These are phyloP conservation scores for Acorus calamus DNA, from an alignment of 106 monocot species.

Conservation along the genomic window DNA sequence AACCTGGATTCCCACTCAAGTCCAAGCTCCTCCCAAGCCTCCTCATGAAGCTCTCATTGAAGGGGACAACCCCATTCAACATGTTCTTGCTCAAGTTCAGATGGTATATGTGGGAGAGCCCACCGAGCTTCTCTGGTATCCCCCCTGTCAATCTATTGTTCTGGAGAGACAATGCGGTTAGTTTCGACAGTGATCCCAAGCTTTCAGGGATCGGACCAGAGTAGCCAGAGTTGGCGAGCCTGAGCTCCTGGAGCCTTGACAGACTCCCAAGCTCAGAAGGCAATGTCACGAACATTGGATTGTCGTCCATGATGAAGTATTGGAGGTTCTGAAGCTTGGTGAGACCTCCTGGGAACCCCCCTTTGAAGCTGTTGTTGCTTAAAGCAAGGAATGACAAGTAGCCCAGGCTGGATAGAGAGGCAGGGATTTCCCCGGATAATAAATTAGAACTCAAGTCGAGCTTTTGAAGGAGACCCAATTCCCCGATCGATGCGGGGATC, in stretches of 20 bases:
- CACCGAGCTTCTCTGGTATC: constrained; percentile 41
- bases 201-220: constrained; percentile 52
- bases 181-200: constrained; percentile 43
- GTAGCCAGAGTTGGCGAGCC: constrained; percentile 70
- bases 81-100: constrained; percentile 77
- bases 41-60: constrained; percentile 36
- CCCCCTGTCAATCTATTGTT: constrained; percentile 58
- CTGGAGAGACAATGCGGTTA: constrained; percentile 70
- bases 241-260: constrained; percentile 59
- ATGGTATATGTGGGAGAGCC: constrained; percentile 57
- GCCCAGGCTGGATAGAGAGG: constrained; percentile 22
- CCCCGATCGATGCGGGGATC: constrained; percentile 50
- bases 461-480: constrained; percentile 60
- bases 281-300: constrained; percentile 47
- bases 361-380: constrained; percentile 56
- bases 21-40: constrained; percentile 84
- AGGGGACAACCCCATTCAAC: constrained; percentile 61
- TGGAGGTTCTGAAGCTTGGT: constrained; percentile 58
- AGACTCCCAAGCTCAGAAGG: constrained; percentile 59
- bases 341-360: constrained; percentile 38
- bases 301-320: constrained; percentile 75
- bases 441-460: constrained; percentile 79
- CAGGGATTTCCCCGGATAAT: constrained; percentile 48
- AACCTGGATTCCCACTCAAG: constrained; percentile 61
- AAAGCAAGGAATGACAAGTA: constrained; percentile 57